A percentile compares a stretch with the other conserved stretches of the same genome.
Conservation (phyloP, 1,284 basidiomycete genomes). For the Ganoderma lingzhi region DNA sequence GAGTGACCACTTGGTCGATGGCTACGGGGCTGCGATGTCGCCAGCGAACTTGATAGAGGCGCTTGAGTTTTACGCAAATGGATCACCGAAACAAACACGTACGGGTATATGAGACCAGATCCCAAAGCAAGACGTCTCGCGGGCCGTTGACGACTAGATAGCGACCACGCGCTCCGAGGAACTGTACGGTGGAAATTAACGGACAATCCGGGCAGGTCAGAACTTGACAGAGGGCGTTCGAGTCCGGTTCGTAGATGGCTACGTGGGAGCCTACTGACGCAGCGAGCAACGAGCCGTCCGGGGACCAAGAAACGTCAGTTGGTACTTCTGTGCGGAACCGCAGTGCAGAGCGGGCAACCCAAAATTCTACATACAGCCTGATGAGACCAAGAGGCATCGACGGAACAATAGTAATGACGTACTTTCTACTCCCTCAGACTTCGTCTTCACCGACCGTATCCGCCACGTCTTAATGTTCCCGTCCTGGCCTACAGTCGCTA, state of each 20-base stretch:
- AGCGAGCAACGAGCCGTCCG: slow-evolving; percentile 88
- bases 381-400: slow-evolving; percentile 6
- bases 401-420: slow-evolving; percentile 28
- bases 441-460: slow-evolving; percentile 54
- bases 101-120: slow-evolving; percentile 69
- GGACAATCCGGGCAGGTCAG: slow-evolving; percentile 67
- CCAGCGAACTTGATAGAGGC: slow-evolving; percentile 61
- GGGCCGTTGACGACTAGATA: slow-evolving; percentile 64
- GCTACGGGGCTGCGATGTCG: slow-evolving; percentile 49
- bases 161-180: slow-evolving; percentile 71
- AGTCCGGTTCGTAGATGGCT: slow-evolving; percentile 80
- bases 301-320: slow-evolving; percentile 78
- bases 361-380: slow-evolving; percentile 64
- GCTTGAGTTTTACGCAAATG: slow-evolving; percentile 15
- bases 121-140: slow-evolving; percentile 78
- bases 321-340: slow-evolving; percentile 76
- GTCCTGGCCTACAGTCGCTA: slow-evolving; percentile 77
- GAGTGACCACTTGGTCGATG: slow-evolving; percentile 58
- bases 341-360: slow-evolving; percentile 79
- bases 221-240: slow-evolving; percentile 71
- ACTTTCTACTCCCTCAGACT: slow-evolving; percentile 59
- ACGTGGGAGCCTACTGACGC: slow-evolving; percentile 76
- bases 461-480: slow-evolving; percentile 79
- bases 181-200: slow-evolving; percentile 56
- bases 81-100: slow-evolving; percentile 25